Evolutionary conservation across 108 stramenopile species (phyloP), one percentile per base, ranked within the genome.

Genomic region (Seminavis robusta): DNA sequence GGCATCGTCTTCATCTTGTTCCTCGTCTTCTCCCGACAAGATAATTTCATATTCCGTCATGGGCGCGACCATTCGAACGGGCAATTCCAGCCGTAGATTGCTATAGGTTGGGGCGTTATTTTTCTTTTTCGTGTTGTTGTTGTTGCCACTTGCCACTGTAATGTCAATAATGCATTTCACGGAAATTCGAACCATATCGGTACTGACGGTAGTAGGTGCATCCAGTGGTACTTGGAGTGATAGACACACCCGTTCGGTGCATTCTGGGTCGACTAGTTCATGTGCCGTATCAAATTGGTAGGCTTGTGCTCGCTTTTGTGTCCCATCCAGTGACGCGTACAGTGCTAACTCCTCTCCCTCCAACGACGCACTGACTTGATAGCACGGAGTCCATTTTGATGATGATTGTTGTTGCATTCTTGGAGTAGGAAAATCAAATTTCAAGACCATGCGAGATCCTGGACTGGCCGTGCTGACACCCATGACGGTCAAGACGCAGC

Each of bases 361-460:
- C 43, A 83, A 31, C 58, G 69, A 79, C 3, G 77, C 74, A 26
- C 67, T 58, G 6, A 79, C 71, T 69, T 77, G 75, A 41, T 64
- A 45, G 41, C 77, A 78, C 29, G 77, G 81, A 13, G 72, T 51
- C 62, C 61, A 61, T n/a, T 33, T n/a, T n/a, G n/a, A n/a, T n/a
- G n/a, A n/a, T n/a, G n/a, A n/a, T n/a, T n/a, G n/a, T 13, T 51
- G 49, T 4, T 49, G 2, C 9, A 26, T 29, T n/a, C n/a, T n/a
- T n/a, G n/a, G n/a, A 9, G 20, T 24, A 1, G 80, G 72, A 56
- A 81, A 81, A 55, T 81, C 67, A 49, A 67, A 76, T 46, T 74
- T 45, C 34, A 83, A 33, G 5, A 66, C 50, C 8, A 74, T 38
- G 7, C 61, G 45, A 20, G 64, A 75, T 21, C 81, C 81, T 6